Base-by-base conservation (phyloP, 1,139 yeast species). In the Pichia cactophila region DNA sequence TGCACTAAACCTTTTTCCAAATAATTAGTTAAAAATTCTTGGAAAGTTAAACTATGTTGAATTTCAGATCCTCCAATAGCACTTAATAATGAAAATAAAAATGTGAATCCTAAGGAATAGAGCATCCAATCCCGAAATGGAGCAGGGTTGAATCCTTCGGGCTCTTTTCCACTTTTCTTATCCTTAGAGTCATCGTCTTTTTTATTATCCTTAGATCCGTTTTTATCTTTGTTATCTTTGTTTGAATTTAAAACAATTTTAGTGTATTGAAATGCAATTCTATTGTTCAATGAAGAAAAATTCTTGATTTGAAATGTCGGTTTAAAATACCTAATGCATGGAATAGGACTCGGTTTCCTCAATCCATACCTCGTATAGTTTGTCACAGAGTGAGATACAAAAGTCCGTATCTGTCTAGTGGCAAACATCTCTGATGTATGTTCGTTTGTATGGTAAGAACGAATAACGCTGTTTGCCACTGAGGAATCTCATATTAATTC, bases 1-100 rank as follows among this genome's bases (percentile, higher is more conserved):
- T 82, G 80, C 31, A 92, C 97, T 44, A 85, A 72, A 5, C 97
- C 97, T 59, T 82, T 83, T 57, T 86, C 94, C 43, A 92, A 73
- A 62, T 85, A 88, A 53, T 84, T 81, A 26, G 83, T 77, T 62
- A 86, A 86, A 73, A 92, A 92, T 64, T 88, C 96, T 68, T 90
- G 97, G 77, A 58, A 58, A 4, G 61, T 57, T 9, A 58, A 38
- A 41, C 51, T 49, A 20, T 51, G 42, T 12, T 51, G 42, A 8
- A 43, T 36, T 29, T 47, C 56, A 4, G 49, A 42, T 4, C 50
- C 17, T 4, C 48, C 47, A 11, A 46, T 29, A 7, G 49, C 43
- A 39, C 42, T 49, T 14, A 52, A 26, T n/a, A 44, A 16, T 3
- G 56, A 47, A 10, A 56, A 45, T 7, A 58, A 28, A 12, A 57